Conservation (phyloP, 208 protist genomes). For the Wallacemonas sp. region DNA sequence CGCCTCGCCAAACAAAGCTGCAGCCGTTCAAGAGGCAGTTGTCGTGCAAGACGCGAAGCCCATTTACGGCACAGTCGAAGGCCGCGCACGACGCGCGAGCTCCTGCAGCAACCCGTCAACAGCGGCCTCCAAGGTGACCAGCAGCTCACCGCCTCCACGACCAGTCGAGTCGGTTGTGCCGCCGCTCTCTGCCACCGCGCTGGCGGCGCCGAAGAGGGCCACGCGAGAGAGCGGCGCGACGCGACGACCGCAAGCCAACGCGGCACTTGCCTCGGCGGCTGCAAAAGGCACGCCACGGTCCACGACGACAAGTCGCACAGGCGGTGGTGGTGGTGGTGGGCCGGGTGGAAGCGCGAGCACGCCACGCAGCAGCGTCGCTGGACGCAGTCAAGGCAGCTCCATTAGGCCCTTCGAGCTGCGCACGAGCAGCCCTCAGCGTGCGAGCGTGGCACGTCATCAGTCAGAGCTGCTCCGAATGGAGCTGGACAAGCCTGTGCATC, state of each 20-base stretch:
- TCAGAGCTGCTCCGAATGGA: conserved; percentile 13
- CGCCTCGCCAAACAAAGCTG: not conserved
- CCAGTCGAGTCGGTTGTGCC: not conserved
- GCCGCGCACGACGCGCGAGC: conserved; percentile 8
- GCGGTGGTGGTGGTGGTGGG: not conserved
- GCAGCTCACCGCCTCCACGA: not conserved
- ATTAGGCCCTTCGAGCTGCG: not conserved
- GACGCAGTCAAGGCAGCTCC: not conserved
- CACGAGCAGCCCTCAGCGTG: conserved; percentile 8
- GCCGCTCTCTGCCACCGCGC: not conserved
- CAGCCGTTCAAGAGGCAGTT: not conserved
- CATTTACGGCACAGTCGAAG: not conserved
- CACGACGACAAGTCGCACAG: not conserved
- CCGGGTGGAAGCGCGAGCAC: not conserved
- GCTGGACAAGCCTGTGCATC: conserved; percentile 16
- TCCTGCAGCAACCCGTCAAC: conserved; percentile 1
- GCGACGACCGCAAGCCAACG: too few species aligned
- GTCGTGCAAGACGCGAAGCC: not conserved
- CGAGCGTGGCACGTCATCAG: conserved; percentile 7
- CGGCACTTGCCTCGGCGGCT: too few species aligned
- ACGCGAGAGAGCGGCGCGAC: not conserved
- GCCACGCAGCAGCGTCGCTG: not conserved
- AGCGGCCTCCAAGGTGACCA: not conserved
- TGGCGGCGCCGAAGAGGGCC: not conserved
- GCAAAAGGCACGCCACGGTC: too few species aligned